Evolutionary conservation across 352 stramenopile genomes (phyloP).

Genomic region (Pythium grandisporangium): DNA sequence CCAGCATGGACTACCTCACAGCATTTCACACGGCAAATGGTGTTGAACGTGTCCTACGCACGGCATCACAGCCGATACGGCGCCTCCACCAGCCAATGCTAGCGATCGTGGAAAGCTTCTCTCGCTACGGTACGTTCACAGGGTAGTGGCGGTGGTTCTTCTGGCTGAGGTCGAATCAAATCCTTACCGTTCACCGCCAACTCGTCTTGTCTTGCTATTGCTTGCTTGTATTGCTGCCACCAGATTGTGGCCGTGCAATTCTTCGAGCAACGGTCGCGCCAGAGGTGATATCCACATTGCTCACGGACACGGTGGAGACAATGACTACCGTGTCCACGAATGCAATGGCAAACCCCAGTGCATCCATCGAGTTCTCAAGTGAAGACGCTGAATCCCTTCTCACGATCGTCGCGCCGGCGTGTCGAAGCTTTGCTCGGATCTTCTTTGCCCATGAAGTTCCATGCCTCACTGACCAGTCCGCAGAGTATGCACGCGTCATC

Average conservation of each 20-base stretch:
- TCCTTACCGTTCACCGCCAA: no score
- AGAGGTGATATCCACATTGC: neutral
- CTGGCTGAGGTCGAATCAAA: no score
- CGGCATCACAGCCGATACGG: slow-evolving; percentile 20
- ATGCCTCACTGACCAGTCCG: neutral
- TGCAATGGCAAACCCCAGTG: slow-evolving; percentile 4
- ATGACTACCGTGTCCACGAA: slow-evolving; percentile 7
- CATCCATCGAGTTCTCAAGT: slow-evolving; percentile 11
- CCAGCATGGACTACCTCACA: slow-evolving; percentile 16
- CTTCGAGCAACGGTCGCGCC: slow-evolving; percentile 1
- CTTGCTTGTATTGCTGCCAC: no score
- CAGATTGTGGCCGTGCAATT: slow-evolving; percentile 11
- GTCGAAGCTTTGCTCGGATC: slow-evolving; percentile 21
- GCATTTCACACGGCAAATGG: slow-evolving; percentile 20
- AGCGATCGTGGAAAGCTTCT: slow-evolving; percentile 39
- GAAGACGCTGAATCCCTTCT: slow-evolving; percentile 21
- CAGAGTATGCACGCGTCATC: slow-evolving; percentile 6
- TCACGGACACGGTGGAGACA: slow-evolving; percentile 2
- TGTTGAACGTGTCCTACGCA: slow-evolving; percentile 13
- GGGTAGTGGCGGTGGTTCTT: no score
- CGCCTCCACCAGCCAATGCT: slow-evolving; percentile 30
- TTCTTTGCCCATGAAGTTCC: slow-evolving; percentile 20
- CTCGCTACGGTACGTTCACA: slow-evolving; percentile 24
- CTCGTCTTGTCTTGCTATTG: no score
- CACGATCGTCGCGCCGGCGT: slow-evolving; percentile 19